These are phyloP conservation scores for Macrolepiota fuliginosa DNA, from an alignment of 768 basidiomycete species.

Conservation along the genomic window DNA sequence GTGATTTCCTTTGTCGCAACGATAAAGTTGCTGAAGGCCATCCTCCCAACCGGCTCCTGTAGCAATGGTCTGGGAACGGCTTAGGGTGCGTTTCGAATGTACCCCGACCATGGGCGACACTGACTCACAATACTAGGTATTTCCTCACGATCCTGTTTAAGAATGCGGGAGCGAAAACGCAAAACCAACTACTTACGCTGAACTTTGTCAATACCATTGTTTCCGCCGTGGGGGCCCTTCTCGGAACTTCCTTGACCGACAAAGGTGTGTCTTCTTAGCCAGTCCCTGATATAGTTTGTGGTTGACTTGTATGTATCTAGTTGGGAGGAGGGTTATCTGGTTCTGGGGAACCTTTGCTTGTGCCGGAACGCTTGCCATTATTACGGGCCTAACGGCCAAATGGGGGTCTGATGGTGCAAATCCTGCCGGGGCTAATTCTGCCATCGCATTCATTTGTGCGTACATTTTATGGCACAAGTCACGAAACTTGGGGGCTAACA, in stretches of 20 bases:
- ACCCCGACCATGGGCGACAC: background rate
- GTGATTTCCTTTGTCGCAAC: background rate
- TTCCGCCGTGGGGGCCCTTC: conserved; percentile 36
- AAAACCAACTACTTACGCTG: conserved; percentile 35
- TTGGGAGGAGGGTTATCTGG: conserved; percentile 44
- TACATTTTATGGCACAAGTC: background rate
- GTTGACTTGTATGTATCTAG: conserved; percentile 16
- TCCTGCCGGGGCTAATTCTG: conserved; percentile 37
- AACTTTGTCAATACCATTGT: conserved; percentile 43
- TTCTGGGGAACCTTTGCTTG: conserved; percentile 44
- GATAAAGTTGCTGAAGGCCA: background rate
- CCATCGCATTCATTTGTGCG: conserved; percentile 46
- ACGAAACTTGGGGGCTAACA: background rate
- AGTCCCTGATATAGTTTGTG: background rate
- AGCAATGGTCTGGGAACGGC: conserved; percentile 57
- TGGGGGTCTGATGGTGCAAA: conserved; percentile 35
- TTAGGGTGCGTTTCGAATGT: conserved; percentile 32
- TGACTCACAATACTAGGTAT: conserved; percentile 24
- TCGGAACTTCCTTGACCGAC: conserved; percentile 40
- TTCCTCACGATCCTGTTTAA: conserved; percentile 42
- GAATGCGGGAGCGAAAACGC: conserved; percentile 36
- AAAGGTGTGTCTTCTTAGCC: conserved; percentile 23
- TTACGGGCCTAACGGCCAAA: conserved; percentile 41
- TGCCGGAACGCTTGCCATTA: conserved; percentile 36
- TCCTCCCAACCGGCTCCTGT: background rate